Base-by-base conservation (phyloP, 2,329 filamentous ascomycete species). In the Ceratocystis smalleyi region DNA sequence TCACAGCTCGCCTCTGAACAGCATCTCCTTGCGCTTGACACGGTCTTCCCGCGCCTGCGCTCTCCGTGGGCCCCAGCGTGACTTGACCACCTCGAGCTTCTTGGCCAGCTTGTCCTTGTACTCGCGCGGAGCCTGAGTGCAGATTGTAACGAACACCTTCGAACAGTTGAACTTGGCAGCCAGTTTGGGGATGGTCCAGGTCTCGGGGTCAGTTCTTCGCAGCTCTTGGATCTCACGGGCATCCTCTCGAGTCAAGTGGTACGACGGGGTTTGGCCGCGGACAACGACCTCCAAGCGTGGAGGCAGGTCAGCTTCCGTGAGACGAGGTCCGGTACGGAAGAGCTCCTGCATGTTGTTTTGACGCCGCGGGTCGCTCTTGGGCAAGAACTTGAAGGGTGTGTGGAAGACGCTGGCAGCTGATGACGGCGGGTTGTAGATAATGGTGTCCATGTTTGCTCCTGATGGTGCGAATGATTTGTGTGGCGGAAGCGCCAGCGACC, bases 301-400 rank as follows among this genome's bases (percentile, higher is more conserved):
- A 63, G 59, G 68, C 62, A 70, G 68, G 57, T 61, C 54, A 45
- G 45, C 54, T 43, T 68, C 61, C 19, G 68, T 61, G 22, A 70
- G 54, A 2, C 67, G 49, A 0, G 69, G 55, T 6, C 70, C 61
- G 40, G 70, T 70, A 66, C 72, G 72, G 65, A 79, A 73, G 43
- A 82, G 76, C 49, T 75, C 71, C 17, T 75, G 73, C 49, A 81
- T 73, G 71, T 79, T 77, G 59, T 77, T 76, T 62, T 75, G 73
- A 32, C 81, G 78, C 59, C 81, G 78, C 17, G 81, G 79, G 70
- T 84, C 82, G 68, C 71, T 73, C 61, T 76, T 77, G 63, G 83
- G 83, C 35, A 86, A 79, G 74, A 86, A 86, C 71, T 83, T 81
- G 74, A 84, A 80, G 65, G 83, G 83, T n/a, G 83, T 86, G 74